Evolutionary conservation across 2,329 filamentous ascomycete genomes (phyloP).

Genomic region (Aureobasidium sp.): DNA sequence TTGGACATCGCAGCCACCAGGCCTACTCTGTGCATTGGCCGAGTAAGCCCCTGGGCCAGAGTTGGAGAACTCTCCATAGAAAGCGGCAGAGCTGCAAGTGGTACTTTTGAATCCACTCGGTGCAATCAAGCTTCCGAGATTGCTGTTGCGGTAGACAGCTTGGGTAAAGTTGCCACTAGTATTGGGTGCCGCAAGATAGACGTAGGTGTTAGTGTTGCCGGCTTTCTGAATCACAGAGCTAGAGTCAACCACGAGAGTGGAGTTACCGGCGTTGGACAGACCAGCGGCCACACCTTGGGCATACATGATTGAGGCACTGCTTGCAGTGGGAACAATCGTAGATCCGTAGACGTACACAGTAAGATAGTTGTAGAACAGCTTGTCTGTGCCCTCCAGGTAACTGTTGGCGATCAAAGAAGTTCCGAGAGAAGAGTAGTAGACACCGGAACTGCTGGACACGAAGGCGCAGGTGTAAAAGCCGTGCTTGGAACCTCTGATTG

Average conservation of each 20-base stretch:
- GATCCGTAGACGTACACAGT: conserved; percentile 40
- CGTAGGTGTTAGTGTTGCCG: conserved; percentile 27
- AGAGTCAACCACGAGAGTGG: conserved; percentile 18
- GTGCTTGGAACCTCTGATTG: conserved; percentile 34
- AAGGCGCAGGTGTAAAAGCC: conserved; percentile 42
- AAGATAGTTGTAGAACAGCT: conserved; percentile 36
- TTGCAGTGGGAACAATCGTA: conserved; percentile 35
- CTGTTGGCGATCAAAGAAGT: conserved; percentile 38
- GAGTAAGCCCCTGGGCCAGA: conserved; percentile 36
- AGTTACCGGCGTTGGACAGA: conserved; percentile 12
- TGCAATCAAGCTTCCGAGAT: conserved; percentile 34
- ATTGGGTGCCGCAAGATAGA: conserved; percentile 37
- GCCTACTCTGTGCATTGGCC: conserved; percentile 29
- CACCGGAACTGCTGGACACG: conserved; percentile 32
- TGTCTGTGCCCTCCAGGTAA: conserved; percentile 40
- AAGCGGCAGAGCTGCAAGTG: conserved; percentile 21
- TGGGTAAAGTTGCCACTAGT: conserved; percentile 28
- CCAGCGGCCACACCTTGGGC: conserved; percentile 17
- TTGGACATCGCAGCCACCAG: conserved; percentile 28
- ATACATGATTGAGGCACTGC: conserved; percentile 28
- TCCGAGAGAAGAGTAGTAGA: conserved; percentile 27
- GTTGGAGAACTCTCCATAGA: conserved; percentile 39
- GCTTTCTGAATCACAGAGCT: conserved; percentile 17
- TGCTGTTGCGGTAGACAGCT: conserved; percentile 37
- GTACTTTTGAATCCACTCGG: conserved; percentile 31